Percentiles rank a stretch among this genome's conserved stretches.
Conservation (phyloP, 2,329 filamentous ascomycete species). For the Scytalidium sp. region DNA sequence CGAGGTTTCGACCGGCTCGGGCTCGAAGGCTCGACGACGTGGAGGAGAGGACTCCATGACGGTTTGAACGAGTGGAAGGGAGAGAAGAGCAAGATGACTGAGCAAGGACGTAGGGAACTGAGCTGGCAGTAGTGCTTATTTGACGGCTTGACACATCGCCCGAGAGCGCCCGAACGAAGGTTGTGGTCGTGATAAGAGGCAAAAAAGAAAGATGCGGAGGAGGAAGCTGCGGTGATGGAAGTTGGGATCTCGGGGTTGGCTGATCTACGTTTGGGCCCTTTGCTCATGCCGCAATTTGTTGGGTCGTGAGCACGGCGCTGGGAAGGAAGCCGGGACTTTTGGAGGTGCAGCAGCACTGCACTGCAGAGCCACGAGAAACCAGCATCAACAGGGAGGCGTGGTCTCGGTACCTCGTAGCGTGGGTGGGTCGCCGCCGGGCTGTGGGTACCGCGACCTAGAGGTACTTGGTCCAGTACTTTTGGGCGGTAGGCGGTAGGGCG, state of each 20-base stretch:
- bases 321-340: neutral
- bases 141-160: neutral
- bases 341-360: neutral
- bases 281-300: neutral
- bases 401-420: too few relatives aligned
- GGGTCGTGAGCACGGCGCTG: neutral
- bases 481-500: too few relatives aligned
- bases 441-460: too few relatives aligned
- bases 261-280: neutral
- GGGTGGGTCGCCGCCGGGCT: too few relatives aligned
- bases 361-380: too few relatives aligned
- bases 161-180: neutral
- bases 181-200: neutral
- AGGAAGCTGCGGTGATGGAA: neutral
- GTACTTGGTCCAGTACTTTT: too few relatives aligned
- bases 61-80: neutral
- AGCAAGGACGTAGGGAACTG: neutral
- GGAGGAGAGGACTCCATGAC: constrained; percentile 26
- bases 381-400: too few relatives aligned
- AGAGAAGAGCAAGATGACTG: neutral
- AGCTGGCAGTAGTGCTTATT: neutral
- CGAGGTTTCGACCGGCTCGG: constrained; percentile 31
- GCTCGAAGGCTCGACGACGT: constrained; percentile 24
- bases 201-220: neutral
- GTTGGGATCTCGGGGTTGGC: neutral